Evolutionary conservation across 495 filamentous ascomycete species (phyloP), one percentile per base, ranked within the genome.

Genomic region (Neurospora cerealis): DNA sequence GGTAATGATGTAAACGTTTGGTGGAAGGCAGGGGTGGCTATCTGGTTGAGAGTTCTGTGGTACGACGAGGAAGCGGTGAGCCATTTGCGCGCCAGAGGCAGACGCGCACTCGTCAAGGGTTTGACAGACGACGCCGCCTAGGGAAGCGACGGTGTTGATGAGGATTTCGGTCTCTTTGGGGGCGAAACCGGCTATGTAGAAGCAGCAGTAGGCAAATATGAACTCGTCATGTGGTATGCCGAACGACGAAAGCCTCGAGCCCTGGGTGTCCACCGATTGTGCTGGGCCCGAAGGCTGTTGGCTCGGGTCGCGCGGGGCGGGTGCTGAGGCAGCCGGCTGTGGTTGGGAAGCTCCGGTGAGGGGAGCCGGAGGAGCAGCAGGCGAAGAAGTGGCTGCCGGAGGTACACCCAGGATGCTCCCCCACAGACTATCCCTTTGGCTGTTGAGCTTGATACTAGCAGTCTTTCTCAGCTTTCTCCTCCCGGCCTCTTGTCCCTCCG

Each of bases 341-440:
- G 38, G 11, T 62, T 62, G 54, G 5, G 54, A 62, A 34, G 15
- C 54, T 66, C 15, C 28, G 54, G 28, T 9, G 39, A 75, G 11
- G n/a, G 24, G 44, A 9, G 73, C 36, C 40, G 60, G 60, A 11
- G 70, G 11, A 15, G 48, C 17, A 32, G 60, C 13, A 73, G 79
- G 70, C 72, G 73, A 72, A 17, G 73, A 60, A 2, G 72, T 46
- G 24, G 76, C 71, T 11, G 54, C 54, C 0, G 54, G 54, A 0
- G 71, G 74, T 8, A 79, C 78, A 11, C 80, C 91, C 13, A 96
- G 88, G 74, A 99, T 96, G 75, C 96, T 93, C 15, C 90, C 90
- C 96, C 95, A 98, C 2, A 98, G 87, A 42, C 89, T 88, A 76
- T 93, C 89, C 77, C 90, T 94, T 76, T 97, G 93, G 72, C 87